Conservation (phyloP, 2,329 filamentous ascomycete species). For the Stromatinia cepivora region DNA sequence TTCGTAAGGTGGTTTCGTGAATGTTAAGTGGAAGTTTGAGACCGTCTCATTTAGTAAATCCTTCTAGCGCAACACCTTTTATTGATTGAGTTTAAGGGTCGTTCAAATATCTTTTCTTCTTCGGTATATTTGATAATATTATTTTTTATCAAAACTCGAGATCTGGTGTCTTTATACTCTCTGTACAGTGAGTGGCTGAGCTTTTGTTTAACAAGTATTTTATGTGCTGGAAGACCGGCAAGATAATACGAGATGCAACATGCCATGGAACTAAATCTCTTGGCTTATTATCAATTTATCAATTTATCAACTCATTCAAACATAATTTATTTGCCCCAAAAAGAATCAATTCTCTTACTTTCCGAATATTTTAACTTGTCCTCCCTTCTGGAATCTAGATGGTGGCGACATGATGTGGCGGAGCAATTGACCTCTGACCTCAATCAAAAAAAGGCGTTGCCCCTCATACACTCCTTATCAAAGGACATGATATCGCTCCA, state of each 20-base stretch:
- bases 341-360: neutral
- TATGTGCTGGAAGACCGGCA: slow-evolving; percentile 5
- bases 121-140: neutral
- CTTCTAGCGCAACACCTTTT: neutral
- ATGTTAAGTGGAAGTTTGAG: neutral
- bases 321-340: neutral
- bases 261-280: neutral
- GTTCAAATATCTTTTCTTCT: neutral
- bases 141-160: neutral
- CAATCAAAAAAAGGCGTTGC: neutral
- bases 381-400: neutral
- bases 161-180: neutral
- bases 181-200: slow-evolving; percentile 10
- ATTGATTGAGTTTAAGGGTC: neutral
- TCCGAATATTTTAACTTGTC: no score
- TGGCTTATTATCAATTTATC: slow-evolving; percentile 16
- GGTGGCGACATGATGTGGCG: slow-evolving; percentile 6
- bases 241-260: slow-evolving; percentile 4
- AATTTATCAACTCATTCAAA: neutral
- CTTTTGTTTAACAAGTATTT: neutral
- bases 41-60: neutral
- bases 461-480: neutral
- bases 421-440: neutral
- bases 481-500: neutral
- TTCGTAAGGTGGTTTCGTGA: neutral